phyloP scores from a whole-genome alignment of 495 filamentous ascomycete genomes.

The Daldinia decipiens region DNA sequence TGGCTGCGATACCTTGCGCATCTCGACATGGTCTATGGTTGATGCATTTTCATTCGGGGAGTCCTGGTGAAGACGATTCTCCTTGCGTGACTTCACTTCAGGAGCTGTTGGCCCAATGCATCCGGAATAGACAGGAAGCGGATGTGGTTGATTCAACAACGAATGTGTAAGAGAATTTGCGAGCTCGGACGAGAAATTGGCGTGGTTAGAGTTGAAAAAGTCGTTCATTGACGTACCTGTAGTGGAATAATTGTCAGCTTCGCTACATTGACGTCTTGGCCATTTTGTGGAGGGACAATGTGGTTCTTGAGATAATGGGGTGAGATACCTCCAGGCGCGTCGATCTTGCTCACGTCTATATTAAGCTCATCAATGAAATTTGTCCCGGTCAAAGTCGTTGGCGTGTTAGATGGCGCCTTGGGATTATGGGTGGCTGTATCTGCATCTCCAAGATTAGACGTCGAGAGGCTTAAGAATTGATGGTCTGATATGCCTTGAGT shows the following conservation, averaged over 20 bases:
- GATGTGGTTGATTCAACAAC: conserved; percentile 56
- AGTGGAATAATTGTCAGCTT: conserved; percentile 11
- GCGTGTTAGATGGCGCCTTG: conserved; percentile 56
- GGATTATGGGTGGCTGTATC: conserved; percentile 42
- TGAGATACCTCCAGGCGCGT: conserved; percentile 41
- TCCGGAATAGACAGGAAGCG: conserved; percentile 47
- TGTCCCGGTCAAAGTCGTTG: conserved; percentile 40
- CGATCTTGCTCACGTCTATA: conserved; percentile 39
- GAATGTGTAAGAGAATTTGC: conserved; percentile 55
- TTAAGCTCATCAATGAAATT: conserved; percentile 44
- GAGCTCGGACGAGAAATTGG: conserved; percentile 50
- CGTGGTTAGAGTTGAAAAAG: conserved; percentile 40
- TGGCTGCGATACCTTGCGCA: conserved; percentile 52
- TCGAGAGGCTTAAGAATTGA: conserved; percentile 49
- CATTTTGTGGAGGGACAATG: neutral
- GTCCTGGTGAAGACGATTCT: conserved; percentile 47
- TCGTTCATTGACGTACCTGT: conserved; percentile 43
- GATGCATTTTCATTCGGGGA: conserved; percentile 23
- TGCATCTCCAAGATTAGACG: conserved; percentile 49
- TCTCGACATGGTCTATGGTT: conserved; percentile 38
- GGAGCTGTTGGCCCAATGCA: conserved; percentile 44
- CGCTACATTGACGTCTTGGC: neutral
- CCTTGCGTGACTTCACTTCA: conserved; percentile 55
- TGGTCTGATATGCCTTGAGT: conserved; percentile 34
- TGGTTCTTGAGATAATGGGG: neutral